Evolutionary conservation across 345 rosid genomes (phyloP), one percentile per base, ranked within the genome.

Genomic region (Rhizophora apiculata): DNA sequence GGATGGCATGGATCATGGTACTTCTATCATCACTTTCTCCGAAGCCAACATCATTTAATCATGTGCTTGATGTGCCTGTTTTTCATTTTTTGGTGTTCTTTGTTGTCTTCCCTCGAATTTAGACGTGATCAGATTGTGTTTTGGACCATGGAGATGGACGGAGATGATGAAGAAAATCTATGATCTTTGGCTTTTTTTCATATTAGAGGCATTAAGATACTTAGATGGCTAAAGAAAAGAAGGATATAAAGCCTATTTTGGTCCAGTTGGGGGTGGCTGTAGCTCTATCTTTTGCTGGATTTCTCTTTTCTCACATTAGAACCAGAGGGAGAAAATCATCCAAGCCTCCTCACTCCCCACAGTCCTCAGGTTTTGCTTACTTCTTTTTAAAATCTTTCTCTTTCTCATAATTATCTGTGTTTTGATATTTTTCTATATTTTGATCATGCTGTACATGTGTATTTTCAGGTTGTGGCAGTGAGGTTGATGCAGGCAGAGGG

Each of bases 251-350:
- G 68, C 78, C 88, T n/a, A 19, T 86, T 59, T 67, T 89, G 64
- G 49, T 88, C 66, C 82, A 84, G 72, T 29, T 91, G 65, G 97
- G 97, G 65, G 84, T 86, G 37, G 99, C 86, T 46, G 39, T 95
- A 1, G 85, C 88, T 26, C 72, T 95, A 39, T 89, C 96, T 60
- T 71, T 88, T 36, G 95, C 93, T n/a, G 96, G 92, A 29, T 76
- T 91, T 70, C 66, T 91, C 68, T 83, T 65, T 80, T 79, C 90
- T 64, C 88, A 90, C 43, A 62, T 84, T 59, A 85, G 78, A 70
- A 63, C 52, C 26, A 76, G 74, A 61, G 80, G 80, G 69, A 63
- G 27, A 51, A 78, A 78, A 52, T 83, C 86, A 18, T 58, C 72
- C 68, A 71, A 78, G 76, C 82, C 81, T 62, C 79, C 82, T 67